phyloP scores from a whole-genome alignment of 306 rosid species.

The Lablab purpureus region DNA sequence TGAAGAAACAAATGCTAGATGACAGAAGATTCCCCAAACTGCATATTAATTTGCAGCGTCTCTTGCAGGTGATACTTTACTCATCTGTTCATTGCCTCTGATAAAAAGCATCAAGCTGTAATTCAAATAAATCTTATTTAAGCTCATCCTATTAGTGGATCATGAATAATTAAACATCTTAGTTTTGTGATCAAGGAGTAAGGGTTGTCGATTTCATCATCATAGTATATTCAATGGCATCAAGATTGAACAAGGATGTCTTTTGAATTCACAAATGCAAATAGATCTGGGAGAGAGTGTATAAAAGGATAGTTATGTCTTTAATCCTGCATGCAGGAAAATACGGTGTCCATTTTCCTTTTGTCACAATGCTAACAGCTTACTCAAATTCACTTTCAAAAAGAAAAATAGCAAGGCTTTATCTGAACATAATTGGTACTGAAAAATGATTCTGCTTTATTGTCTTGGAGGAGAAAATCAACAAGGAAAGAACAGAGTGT shows the following conservation, averaged over 20 bases:
- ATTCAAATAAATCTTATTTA: constrained; percentile 17
- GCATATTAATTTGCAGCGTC: constrained; percentile 93
- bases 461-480: constrained; percentile 19
- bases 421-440: constrained; percentile 10
- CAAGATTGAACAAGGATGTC: background rate
- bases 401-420: background rate
- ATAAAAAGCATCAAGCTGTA: background rate
- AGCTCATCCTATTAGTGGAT: background rate
- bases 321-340: background rate
- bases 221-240: background rate
- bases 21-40: constrained; percentile 97
- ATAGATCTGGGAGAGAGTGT: background rate
- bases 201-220: constrained; percentile 12
- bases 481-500: constrained; percentile 1
- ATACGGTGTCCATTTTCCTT: background rate
- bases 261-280: constrained; percentile 6
- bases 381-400: constrained; percentile 21
- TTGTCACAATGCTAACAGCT: background rate
- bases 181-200: constrained; percentile 15
- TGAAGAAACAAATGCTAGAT: constrained; percentile 97
- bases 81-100: constrained; percentile 24
- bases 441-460: constrained; percentile 11
- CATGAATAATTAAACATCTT: background rate
- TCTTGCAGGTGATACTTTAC: constrained; percentile 75
- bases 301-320: background rate